Conservation (phyloP, 495 filamentous ascomycete genomes). For the Aspergillus indologenus region DNA sequence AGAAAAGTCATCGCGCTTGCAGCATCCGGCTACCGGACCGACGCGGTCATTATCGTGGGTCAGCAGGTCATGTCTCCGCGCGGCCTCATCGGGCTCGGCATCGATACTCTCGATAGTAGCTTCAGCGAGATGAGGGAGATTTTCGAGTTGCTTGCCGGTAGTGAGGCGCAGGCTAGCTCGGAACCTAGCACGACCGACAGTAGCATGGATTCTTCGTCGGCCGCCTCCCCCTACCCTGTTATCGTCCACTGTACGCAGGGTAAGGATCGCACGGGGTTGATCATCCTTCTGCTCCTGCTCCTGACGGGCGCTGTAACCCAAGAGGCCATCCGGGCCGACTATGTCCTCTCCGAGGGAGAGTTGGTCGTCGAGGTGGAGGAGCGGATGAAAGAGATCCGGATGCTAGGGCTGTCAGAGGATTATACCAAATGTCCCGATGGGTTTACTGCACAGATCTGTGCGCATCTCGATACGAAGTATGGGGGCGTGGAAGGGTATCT, state of each 20-base stretch:
- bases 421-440: slow-evolving; percentile 62
- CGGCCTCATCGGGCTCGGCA: slow-evolving; percentile 64
- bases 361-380: slow-evolving; percentile 57
- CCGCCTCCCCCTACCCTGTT: slow-evolving; percentile 16
- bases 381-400: slow-evolving; percentile 63
- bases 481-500: slow-evolving; percentile 64
- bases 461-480: slow-evolving; percentile 53
- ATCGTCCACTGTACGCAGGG: slow-evolving; percentile 84
- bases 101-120: slow-evolving; percentile 62
- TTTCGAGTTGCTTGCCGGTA: slow-evolving; percentile 48
- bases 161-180: background rate
- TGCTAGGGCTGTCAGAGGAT: slow-evolving; percentile 63
- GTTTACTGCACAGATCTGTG: slow-evolving; percentile 49
- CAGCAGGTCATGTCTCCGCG: slow-evolving; percentile 63
- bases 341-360: slow-evolving; percentile 59
- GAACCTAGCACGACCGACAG: background rate
- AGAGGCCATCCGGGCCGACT: slow-evolving; percentile 62
- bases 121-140: slow-evolving; percentile 57
- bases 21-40: slow-evolving; percentile 60
- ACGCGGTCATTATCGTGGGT: slow-evolving; percentile 65
- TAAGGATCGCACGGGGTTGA: slow-evolving; percentile 79
- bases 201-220: slow-evolving; percentile 10
- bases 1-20: slow-evolving; percentile 60
- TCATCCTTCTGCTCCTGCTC: slow-evolving; percentile 62
- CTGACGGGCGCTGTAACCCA: slow-evolving; percentile 52